A percentile compares a stretch with the other conserved stretches of the same genome.
phyloP scores from a whole-genome alignment of 768 basidiomycete genomes.

The Tulasnella calospora region DNA sequence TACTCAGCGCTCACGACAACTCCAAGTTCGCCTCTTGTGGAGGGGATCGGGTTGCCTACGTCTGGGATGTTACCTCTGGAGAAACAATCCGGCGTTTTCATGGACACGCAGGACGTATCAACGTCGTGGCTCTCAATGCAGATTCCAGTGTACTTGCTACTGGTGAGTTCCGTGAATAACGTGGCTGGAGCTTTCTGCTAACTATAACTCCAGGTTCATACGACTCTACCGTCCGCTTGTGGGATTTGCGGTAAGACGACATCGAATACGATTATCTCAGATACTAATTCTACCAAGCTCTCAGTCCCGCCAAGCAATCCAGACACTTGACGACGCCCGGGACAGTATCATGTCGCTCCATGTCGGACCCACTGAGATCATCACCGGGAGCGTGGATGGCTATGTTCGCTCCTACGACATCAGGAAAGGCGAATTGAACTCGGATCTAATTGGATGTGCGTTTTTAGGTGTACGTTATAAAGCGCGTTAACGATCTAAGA shows the following conservation, averaged over 20 bases:
- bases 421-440: conserved; percentile 81
- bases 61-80: conserved; percentile 93
- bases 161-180: conserved; percentile 48
- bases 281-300: conserved; percentile 33
- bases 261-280: not conserved
- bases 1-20: conserved; percentile 79
- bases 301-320: conserved; percentile 79
- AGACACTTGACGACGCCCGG: conserved; percentile 79
- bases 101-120: conserved; percentile 88
- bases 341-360: conserved; percentile 80
- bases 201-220: conserved; percentile 62
- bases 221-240: conserved; percentile 83
- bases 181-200: not conserved
- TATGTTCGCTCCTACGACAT: conserved; percentile 91
- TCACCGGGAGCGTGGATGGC: conserved; percentile 86
- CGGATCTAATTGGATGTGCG: conserved; percentile 88
- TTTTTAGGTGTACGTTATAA: conserved; percentile 29
- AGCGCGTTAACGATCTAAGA: not conserved
- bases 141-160: conserved; percentile 84
- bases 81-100: conserved; percentile 74
- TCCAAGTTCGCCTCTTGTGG: conserved; percentile 89
- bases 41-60: conserved; percentile 85
- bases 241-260: conserved; percentile 72
- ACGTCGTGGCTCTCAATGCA: conserved; percentile 82
- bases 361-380: conserved; percentile 59